Base-by-base conservation (phyloP, 2,329 filamentous ascomycete species). In the Zopfia rhizophila region DNA sequence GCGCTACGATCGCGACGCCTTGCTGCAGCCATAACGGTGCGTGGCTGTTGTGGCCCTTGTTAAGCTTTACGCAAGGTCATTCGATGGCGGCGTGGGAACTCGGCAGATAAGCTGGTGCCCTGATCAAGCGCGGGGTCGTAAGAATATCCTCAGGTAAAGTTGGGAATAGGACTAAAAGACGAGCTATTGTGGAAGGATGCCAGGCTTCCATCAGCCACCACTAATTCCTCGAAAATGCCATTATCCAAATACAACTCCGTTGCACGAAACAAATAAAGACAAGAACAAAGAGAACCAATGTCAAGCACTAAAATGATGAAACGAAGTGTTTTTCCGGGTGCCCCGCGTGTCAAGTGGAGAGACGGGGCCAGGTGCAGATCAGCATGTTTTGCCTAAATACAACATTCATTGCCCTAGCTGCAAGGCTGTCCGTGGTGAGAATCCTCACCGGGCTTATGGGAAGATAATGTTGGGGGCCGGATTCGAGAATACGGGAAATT, bases 351-450 rank as follows among this genome's bases (percentile, higher is more conserved):
- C 14, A 30, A 30, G 44, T 33, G 22, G 30, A 38, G 36, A 36
- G 18, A 13, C 37, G 44, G 44, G 27, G 31, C 37, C 37, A 41
- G 23, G 16, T 11, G 36, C 27, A 36, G 44, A 41, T 48, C 44
- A 19, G 16, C 5, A 12, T 30, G 21, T 48, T 48, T 27, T 41
- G 44, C 37, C 44, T 48, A 48, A 48, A 27, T 27, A 8, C 24
- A 27, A 27, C 24, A n/a, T n/a, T n/a, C n/a, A n/a, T n/a, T n/a
- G n/a, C n/a, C n/a, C n/a, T n/a, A n/a, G n/a, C n/a, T n/a, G n/a
- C n/a, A n/a, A n/a, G n/a, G n/a, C n/a, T n/a, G n/a, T n/a, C n/a
- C n/a, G n/a, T n/a, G n/a, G n/a, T n/a, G n/a, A n/a, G n/a, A n/a
- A n/a, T n/a, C n/a, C n/a, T n/a, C n/a, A n/a, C n/a, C n/a, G n/a